Evolutionary conservation across 768 basidiomycete species (phyloP), one percentile per base, ranked within the genome.

Genomic region (Macrolepiota fuliginosa): DNA sequence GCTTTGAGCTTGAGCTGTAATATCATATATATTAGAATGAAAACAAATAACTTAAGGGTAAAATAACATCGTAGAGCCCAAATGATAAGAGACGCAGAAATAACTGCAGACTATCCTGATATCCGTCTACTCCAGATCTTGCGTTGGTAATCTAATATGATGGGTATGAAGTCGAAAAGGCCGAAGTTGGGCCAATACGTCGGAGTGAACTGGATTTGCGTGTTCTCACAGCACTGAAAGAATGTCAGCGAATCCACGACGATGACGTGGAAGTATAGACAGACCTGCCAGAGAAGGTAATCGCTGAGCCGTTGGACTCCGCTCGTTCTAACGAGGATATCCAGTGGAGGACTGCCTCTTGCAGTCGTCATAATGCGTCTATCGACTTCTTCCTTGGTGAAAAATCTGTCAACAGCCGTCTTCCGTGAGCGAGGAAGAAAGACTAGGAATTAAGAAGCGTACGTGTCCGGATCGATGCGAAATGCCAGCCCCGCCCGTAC

Each of bases 151-250:
- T 91, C 88, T 46, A 98, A 77, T 19, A 99, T 74, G 55, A 98
- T 87, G 1, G 94, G 93, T 24, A 97, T 72, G 67, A 99, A 85
- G 65, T 98, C 92, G 59, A 84, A 79, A 2, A 98, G 70, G 4
- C 94, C 91, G 68, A 97, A 96, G 58, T 95, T 89, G 0, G 97
- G 97, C 97, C 97, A 99, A 69, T 89, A 94, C 0, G 85, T 84
- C 13, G 85, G 76, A 19, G 87, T 82, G 72, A 97, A 95, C 69
- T 98, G 93, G 9, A 99, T 74, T 66, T 96, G 93, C 0, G 94
- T 93, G 64, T 90, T 72, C 67, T 96, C 88, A 56, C 82, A 88
- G 63, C 88, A 87, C 93, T 97, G 68, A 49, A 15, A 62, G n/a
- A 37, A 52, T 19, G 2, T 54, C 27, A 54, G 24, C 12, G 12